Conservation (phyloP, 2,329 filamentous ascomycete genomes). For the Cladophialophora exuberans region DNA sequence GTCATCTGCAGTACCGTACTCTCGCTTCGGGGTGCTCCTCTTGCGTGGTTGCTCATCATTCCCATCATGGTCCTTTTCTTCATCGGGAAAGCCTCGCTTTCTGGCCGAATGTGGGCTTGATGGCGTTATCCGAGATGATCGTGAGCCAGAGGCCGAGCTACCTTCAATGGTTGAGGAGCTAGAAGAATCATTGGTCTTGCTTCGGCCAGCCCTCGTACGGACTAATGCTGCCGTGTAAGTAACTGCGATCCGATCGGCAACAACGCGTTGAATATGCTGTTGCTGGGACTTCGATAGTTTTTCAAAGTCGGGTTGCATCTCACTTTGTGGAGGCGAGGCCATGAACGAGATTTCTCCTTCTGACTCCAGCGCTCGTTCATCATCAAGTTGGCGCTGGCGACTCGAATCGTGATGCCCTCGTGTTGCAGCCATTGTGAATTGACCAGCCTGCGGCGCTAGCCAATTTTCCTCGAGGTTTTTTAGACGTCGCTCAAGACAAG, state of each 20-base stretch:
- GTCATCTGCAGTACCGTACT: not conserved
- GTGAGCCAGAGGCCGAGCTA: not conserved
- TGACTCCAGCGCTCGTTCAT: not conserved
- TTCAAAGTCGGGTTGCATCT: not conserved
- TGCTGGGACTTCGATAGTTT: not conserved
- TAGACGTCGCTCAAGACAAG: too few species aligned
- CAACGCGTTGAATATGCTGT: not conserved
- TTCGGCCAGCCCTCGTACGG: not conserved
- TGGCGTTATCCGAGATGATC: not conserved
- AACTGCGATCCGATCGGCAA: not conserved
- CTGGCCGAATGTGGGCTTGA: not conserved
- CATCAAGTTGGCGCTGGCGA: not conserved
- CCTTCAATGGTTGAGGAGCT: not conserved
- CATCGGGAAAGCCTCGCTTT: not conserved
- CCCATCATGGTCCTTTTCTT: not conserved
- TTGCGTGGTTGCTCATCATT: not conserved
- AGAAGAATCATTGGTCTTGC: not conserved
- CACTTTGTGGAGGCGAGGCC: not conserved
- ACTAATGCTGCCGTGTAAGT: not conserved
- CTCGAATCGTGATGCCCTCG: not conserved
- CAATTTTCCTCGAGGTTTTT: too few species aligned
- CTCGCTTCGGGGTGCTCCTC: not conserved
- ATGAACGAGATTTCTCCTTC: not conserved
- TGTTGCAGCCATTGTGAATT: not conserved
- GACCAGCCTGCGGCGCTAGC: too few species aligned